A percentile compares a stretch with the other conserved stretches of the same genome.
phyloP scores from a whole-genome alignment of 2,329 filamentous ascomycete species.

The Colletotrichum cuscutae region DNA sequence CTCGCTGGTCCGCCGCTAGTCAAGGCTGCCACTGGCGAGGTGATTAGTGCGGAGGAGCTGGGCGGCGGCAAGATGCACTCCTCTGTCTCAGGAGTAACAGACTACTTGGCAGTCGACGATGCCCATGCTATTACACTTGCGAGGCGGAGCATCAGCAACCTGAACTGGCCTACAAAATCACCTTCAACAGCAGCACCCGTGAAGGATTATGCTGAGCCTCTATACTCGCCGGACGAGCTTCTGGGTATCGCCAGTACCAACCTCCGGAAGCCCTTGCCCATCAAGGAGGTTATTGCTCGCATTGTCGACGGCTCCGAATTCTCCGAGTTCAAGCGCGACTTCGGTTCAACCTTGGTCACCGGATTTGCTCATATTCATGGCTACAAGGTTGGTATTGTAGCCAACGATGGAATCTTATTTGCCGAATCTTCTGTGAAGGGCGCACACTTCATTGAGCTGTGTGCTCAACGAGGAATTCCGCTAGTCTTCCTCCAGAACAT shows the following conservation, averaged over 20 bases:
- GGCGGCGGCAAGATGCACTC: conserved; percentile 92
- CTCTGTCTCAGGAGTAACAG: conserved; percentile 90
- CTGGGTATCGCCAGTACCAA: conserved; percentile 91
- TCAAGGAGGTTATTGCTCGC: conserved; percentile 90
- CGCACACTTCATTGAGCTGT: conserved; percentile 96
- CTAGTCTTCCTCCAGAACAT: conserved; percentile 97
- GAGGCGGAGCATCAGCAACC: conserved; percentile 83
- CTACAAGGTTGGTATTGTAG: conserved; percentile 90
- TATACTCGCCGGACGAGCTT: conserved; percentile 84
- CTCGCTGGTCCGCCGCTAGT: conserved; percentile 93
- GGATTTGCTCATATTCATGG: conserved; percentile 93
- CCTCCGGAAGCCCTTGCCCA: conserved; percentile 84
- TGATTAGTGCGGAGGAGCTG: conserved; percentile 89
- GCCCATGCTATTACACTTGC: conserved; percentile 90
- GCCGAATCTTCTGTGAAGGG: conserved; percentile 90
- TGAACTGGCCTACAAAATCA: conserved; percentile 80
- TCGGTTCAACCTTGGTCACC: conserved; percentile 89
- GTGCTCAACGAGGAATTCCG: conserved; percentile 88
- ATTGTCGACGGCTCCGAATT: conserved; percentile 93
- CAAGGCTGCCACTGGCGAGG: conserved; percentile 94
- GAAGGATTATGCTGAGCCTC: conserved; percentile 73
- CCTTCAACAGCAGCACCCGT: conserved; percentile 50
- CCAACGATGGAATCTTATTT: conserved; percentile 96
- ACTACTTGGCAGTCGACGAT: conserved; percentile 95
- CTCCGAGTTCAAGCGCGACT: conserved; percentile 93